Base-by-base conservation (phyloP, 1,139 yeast genomes). In the Yamadazyma pseudoaaseri region DNA sequence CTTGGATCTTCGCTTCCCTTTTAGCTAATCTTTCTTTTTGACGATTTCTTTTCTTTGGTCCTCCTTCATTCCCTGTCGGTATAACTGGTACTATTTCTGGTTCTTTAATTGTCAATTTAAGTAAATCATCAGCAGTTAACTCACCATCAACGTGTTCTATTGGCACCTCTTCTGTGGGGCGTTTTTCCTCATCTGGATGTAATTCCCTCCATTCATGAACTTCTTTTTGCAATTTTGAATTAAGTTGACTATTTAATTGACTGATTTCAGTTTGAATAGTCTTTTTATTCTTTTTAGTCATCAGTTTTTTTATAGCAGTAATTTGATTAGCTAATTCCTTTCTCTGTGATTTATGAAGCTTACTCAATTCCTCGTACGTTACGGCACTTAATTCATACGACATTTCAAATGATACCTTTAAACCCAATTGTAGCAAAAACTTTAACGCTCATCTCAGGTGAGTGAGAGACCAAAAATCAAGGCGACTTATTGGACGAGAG, bases 21-120 rank as follows among this genome's bases (percentile, higher is more conserved):
- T 74, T 79, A 0, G 90, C 94, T 20, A 87, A 56, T 45, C 86
- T 70, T 50, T 89, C 97, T 58, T 85, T 86, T 43, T 86, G 92
- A 38, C 97, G 72, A 55, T 90, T 92, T 30, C 92, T 68, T 52
- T 70, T 77, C 46, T 61, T 66, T 11, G 41, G 62, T 60, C 21
- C 53, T 8, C 20, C 26, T 14, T 7, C 11, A 13, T 15, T 14
- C 13, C 6, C n/a, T 25, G 17, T 6, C 7, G 11, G 16, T 16
- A 5, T n/a, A 26, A 9, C 21, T 26, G 10, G 13, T 9, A 12
- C 16, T 6, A 54, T 51, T 9, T 6, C 30, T 4, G 26, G 13
- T 6, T 22, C 31, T 3, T 9, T 2, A n/a, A 38, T 10, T 2
- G 35, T 22, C 11, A 36, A 26, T 8, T 36, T 9, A 27, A 86